Evolutionary conservation across 2,329 filamentous ascomycete genomes (phyloP), one percentile per base, ranked within the genome.

Genomic region (Stagonosporopsis rhizophila): DNA sequence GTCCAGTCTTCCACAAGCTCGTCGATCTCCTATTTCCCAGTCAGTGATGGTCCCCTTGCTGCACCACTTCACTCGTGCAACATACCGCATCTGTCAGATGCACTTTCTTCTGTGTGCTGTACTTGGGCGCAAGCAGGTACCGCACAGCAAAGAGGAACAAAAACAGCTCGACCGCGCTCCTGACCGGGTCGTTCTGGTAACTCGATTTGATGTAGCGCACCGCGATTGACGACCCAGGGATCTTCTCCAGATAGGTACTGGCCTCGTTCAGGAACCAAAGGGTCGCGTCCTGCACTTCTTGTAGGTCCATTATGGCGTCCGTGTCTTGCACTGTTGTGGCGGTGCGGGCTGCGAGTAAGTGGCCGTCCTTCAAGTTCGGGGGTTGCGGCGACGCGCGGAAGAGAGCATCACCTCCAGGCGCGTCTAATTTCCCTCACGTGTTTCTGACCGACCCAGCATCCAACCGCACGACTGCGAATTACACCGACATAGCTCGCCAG

Each of bases 1-100:
- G 87, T 89, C 95, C 95, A 99, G 66, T 99, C 95, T 52, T 96
- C 93, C 39, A 99, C 90, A 56, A 99, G 80, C 72, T 99, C 95
- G 72, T 99, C 95, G 66, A 99, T 96, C 80, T 99, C 95, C 85
- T 87, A 58, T 59, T 49, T 35, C 46, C 42, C 5, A 47, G 56
- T 69, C 60, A 66, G 66, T 47, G 30, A n/a, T 32, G 45, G 28
- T 35, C 34, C 30, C 39, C 46, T 44, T 40, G 34, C 12, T 50
- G 25, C 14, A 5, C 19, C n/a, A 27, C 9, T 44, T 19, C 32
- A 1, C 35, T 28, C n/a, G 35, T 55, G 44, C 23, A 28, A 68
- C 75, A 56, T 75, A 84, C 83, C 75, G 96, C 92, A 76, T 97
- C 93, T 9, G 89, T 89, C 60, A 99, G 81, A 68, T 91, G 90